Base-by-base conservation (phyloP, 192 early-diverging fungal genomes). In the Cladochytrium replicatum region DNA sequence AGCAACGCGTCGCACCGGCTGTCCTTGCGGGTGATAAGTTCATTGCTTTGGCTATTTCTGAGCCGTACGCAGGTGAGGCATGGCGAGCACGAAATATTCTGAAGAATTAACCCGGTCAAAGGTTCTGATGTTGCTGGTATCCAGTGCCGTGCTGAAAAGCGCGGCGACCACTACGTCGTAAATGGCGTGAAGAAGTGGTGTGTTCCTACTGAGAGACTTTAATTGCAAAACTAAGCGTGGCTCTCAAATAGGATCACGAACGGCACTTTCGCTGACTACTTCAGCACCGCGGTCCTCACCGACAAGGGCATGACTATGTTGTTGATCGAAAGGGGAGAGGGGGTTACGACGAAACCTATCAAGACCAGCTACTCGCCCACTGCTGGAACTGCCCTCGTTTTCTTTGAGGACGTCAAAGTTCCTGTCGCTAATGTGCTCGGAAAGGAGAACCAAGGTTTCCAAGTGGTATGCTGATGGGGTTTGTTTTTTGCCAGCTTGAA, bases 401-500 rank as follows among this genome's bases (percentile, higher is more conserved):
- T 52, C n/a, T 82, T 77, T 52, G 77, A 81, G 42, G 78, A 85
- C 45, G 83, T 85, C 43, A 83, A 83, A 57, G 83, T 85, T 11
- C 83, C 81, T 19, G 79, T 74, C 23, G 80, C 81, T 46, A 83
- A 85, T 55, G 45, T 85, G 30, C 62, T 85, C 38, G 83, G 83
- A 17, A 66, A 68, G 56, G 81, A 83, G 63, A 71, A 71, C 22
- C 43, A 69, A 37, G 83, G 83, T 28, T 81, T 85, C 65, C 71
- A 66, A 37, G 81, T 84, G 15, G n/a, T n/a, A n/a, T n/a, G n/a
- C n/a, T n/a, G n/a, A n/a, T n/a, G n/a, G n/a, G n/a, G n/a, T n/a
- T n/a, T n/a, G n/a, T n/a, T n/a, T n/a, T n/a, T n/a, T n/a, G n/a
- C n/a, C n/a, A n/a, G n/a, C n/a, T n/a, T n/a, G n/a, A n/a, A n/a